These are phyloP conservation scores for Epichloe gansuensis DNA, from an alignment of 2,329 filamentous ascomycete species.

Conservation along the genomic window DNA sequence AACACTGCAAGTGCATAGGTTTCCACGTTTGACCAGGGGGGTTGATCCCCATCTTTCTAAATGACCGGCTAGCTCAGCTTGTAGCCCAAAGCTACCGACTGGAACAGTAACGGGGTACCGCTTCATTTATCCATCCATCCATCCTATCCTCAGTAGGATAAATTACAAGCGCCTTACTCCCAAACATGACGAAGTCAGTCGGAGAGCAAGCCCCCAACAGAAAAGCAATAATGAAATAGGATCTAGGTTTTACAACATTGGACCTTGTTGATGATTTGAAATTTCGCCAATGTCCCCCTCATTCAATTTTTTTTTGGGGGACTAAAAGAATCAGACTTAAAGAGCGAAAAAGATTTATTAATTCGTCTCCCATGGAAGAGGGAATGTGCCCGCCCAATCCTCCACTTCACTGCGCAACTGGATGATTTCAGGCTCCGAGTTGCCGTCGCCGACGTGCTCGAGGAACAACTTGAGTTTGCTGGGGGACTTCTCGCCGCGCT, in stretches of 20 bases:
- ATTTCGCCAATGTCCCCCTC: no score
- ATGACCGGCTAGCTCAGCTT: neutral
- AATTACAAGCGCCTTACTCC: constrained; percentile 4
- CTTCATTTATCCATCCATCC: neutral
- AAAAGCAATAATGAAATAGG: neutral
- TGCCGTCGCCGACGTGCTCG: constrained; percentile 54
- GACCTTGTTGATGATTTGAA: no score
- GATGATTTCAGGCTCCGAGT: constrained; percentile 56
- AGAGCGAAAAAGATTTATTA: constrained; percentile 9
- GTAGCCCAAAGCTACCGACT: no score
- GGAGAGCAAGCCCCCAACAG: neutral
- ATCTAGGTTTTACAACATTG: no score
- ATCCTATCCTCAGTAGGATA: constrained; percentile 4
- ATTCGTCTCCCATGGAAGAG: constrained; percentile 50
- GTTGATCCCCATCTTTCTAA: constrained; percentile 6
- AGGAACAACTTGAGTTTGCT: constrained; percentile 55
- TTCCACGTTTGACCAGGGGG: neutral
- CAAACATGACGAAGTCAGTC: neutral
- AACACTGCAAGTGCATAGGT: neutral
- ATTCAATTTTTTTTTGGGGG: neutral
- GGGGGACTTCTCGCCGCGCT: constrained; percentile 51
- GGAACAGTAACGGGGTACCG: no score
- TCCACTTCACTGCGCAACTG: constrained; percentile 63
- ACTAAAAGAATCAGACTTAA: no score
- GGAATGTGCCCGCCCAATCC: constrained; percentile 65